A percentile compares a stretch with the other conserved stretches of the same genome.
phyloP scores from a whole-genome alignment of 306 rosid genomes.

The Vigna trinervia region DNA sequence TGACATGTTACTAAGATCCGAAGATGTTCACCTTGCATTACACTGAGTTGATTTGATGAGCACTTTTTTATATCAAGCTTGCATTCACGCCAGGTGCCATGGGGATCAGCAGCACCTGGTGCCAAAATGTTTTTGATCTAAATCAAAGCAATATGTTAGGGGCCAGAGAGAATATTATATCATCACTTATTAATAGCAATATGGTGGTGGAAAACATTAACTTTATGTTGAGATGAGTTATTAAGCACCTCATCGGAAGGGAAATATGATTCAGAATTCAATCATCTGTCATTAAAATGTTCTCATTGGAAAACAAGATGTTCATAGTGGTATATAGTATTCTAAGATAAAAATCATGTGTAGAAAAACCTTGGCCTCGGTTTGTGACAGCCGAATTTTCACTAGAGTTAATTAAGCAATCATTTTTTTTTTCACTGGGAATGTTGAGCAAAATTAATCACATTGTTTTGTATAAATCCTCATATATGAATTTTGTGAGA shows the following conservation, averaged over 20 bases:
- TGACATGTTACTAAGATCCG: background rate
- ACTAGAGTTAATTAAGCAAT: background rate
- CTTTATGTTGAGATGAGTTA: conserved; percentile 11
- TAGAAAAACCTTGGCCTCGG: background rate
- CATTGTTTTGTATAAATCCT: conserved; percentile 5
- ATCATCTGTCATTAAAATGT: background rate
- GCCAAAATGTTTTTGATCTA: conserved; percentile 91
- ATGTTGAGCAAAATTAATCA: background rate
- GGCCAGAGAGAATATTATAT: background rate
- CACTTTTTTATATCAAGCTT: conserved; percentile 76
- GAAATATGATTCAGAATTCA: conserved; percentile 10
- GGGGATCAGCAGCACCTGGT: conserved; percentile 90
- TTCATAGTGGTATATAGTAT: background rate
- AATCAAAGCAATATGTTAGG: conserved; percentile 24
- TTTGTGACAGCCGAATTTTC: conserved; percentile 6
- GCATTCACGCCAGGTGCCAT: conserved; percentile 77
- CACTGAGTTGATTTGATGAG: conserved; percentile 61
- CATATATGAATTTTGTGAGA: background rate
- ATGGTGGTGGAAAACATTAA: background rate
- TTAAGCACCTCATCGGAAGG: background rate
- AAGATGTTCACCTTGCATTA: conserved; percentile 67
- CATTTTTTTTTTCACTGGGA: background rate
- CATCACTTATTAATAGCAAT: background rate
- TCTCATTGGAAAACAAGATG: background rate
- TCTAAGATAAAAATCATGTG: background rate